Base-by-base conservation (phyloP, 139 green algal genomes). In the Closterium sp. region DNA sequence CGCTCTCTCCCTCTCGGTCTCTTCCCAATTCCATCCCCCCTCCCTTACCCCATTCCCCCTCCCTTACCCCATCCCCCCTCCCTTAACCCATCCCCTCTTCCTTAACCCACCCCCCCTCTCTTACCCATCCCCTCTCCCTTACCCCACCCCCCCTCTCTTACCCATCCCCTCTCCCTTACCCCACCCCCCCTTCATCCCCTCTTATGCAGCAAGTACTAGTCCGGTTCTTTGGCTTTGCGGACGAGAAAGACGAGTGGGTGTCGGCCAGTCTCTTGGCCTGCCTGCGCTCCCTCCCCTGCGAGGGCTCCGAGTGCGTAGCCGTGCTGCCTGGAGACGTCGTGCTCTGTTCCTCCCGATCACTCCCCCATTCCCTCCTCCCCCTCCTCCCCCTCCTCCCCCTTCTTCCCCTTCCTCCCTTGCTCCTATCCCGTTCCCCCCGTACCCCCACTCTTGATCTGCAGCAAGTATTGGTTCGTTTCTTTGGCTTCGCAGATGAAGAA, bases 381-480 rank as follows among this genome's bases (percentile, higher is more conserved):
- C 36, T 6, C 36, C 36, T 6, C 4, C 36, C 36, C 36, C 4
- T 55, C 36, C 36, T 6, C 36, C 38, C 38, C 38, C 38, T 66
- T 66, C 19, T 66, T 66, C 38, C 38, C 38, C 16, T 19, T 66
- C 38, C 19, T 66, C 19, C 5, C 38, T 66, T 66, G 9, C 38
- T 16, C 43, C 43, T 25, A 5, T 69, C 3, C 8, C 0, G 1
- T 16, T 16, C 12, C 19, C 38, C 19, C 43, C 0, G 12, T 2
- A 12, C 43, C 38, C 38, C 19, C 38, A 1, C 38, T 1, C 38
- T 10, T 10, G 16, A 66, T 66, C 0, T 16, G 0, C 90, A 90
- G 91, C 88, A 94, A 85, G 88, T 94, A 33, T 34, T 87, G 7
- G 91, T 94, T 3, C 88, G 88, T 23, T 94, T 93, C 84, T 66